These are phyloP conservation scores for Colletotrichum cordylinicola DNA, from an alignment of 2,329 filamentous ascomycete genomes.

Conservation along the genomic window DNA sequence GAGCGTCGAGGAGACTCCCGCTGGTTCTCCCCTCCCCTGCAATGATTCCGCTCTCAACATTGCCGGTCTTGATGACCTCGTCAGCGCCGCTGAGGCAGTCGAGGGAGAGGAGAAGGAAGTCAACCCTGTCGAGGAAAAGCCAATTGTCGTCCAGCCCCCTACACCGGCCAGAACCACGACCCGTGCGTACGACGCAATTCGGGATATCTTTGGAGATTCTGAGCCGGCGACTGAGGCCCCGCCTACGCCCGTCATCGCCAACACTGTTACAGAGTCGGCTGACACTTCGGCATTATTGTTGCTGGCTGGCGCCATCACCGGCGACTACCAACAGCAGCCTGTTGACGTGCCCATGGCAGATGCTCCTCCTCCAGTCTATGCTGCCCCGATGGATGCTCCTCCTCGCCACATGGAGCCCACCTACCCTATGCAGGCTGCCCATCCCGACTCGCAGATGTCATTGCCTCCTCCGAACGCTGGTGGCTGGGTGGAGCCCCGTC, in stretches of 20 bases:
- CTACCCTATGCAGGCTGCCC: slow-evolving; percentile 1
- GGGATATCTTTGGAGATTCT: slow-evolving; percentile 42
- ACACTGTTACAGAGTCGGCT: slow-evolving; percentile 10
- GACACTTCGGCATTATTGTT: neutral
- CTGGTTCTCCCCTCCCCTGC: slow-evolving; percentile 16
- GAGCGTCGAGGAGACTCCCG: slow-evolving; percentile 26
- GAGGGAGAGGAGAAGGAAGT: neutral
- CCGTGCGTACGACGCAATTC: slow-evolving; percentile 34
- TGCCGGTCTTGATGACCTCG: slow-evolving; percentile 13
- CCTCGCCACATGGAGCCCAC: slow-evolving; percentile 7
- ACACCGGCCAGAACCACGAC: slow-evolving; percentile 16
- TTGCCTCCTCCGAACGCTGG: neutral
- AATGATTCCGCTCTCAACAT: slow-evolving; percentile 16
- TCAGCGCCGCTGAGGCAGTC: slow-evolving; percentile 7
- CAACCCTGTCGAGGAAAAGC: slow-evolving; percentile 5
- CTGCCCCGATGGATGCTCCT: neutral
- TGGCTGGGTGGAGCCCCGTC: slow-evolving; percentile 10
- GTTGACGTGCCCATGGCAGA: slow-evolving; percentile 7
- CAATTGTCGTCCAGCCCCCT: slow-evolving; percentile 2
- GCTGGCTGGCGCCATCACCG: neutral
- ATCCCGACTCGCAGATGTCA: neutral
- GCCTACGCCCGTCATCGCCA: neutral
- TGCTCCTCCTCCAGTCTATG: neutral
- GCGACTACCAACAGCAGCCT: neutral
- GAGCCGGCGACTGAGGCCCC: slow-evolving; percentile 26